Conservation (phyloP, 345 rosid species). For the Moringa oleifera region DNA sequence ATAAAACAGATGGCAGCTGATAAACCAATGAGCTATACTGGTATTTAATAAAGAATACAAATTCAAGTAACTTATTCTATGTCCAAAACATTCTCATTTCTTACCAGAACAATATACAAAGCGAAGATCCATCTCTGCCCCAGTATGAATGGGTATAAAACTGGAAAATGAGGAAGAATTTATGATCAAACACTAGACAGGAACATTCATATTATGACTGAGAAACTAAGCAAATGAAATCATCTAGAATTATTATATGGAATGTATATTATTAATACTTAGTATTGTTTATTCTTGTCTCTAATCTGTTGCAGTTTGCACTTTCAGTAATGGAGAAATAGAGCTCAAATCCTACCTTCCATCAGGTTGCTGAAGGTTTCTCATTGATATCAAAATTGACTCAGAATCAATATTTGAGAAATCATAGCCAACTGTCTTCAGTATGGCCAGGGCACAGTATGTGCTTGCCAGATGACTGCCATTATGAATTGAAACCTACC, state of each 20-base stretch:
- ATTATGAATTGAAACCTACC: conserved; percentile 45
- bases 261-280: too few relatives aligned
- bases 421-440: conserved; percentile 56
- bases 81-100: conserved; percentile 22
- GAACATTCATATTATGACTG: background rate
- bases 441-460: conserved; percentile 73
- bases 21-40: conserved; percentile 28
- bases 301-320: too few relatives aligned
- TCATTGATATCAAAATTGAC: conserved; percentile 54
- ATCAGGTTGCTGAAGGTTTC: conserved; percentile 77
- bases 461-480: conserved; percentile 82
- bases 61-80: conserved; percentile 2
- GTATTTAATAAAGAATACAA: conserved; percentile 15
- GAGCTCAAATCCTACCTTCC: conserved; percentile 53
- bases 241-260: too few relatives aligned
- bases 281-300: too few relatives aligned
- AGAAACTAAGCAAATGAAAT: too few relatives aligned
- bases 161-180: conserved; percentile 35
- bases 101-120: conserved; percentile 92
- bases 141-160: conserved; percentile 77
- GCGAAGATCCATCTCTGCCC: conserved; percentile 86
- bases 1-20: conserved; percentile 84
- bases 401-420: conserved; percentile 45
- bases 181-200: background rate
- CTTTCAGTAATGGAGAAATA: background rate